Conservation (phyloP, 306 rosid genomes). For the Prunus persica region Prunus_persica_NCBIv2 NC_034012.1:9164501-9165000, state of each 20-base stretch:
- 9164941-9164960: conserved; percentile 57
- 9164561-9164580: not conserved
- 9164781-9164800: conserved; percentile 36
- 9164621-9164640: conserved; percentile 78
- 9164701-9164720: conserved; percentile 33
- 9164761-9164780: conserved; percentile 35
- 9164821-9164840: conserved; percentile 52
- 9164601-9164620: conserved; percentile 22
- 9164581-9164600: conserved; percentile 13
- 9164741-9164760: conserved; percentile 14
- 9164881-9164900: conserved; percentile 48
- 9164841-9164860: conserved; percentile 52
- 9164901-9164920: conserved; percentile 50
- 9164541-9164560: not conserved
- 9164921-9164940: conserved; percentile 59
- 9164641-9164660: conserved; percentile 65
- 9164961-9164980: conserved; percentile 71
- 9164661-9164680: conserved; percentile 41
- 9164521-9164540: not conserved
- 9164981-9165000: conserved; percentile 74
- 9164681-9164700: conserved; percentile 35
- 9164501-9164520: not conserved
- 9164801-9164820: conserved; percentile 39
- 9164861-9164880: conserved; percentile 39
- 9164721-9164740: conserved; percentile 38